Conservation (phyloP, 371 early-diverging fungal species). For the Mortierella sp. region DNA sequence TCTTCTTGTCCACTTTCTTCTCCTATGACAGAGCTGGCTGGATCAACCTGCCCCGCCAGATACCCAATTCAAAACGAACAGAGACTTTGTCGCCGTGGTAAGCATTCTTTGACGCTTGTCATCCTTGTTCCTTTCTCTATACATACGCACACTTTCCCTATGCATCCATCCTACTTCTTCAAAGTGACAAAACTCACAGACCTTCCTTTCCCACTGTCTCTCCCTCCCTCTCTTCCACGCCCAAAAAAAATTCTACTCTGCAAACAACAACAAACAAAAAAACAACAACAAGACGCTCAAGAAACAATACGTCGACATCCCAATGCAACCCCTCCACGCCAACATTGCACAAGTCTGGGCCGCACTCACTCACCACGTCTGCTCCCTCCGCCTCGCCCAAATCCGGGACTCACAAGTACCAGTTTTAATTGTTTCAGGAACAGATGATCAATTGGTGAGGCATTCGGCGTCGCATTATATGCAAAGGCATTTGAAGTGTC, state of each 20-base stretch:
- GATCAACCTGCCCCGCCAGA: slow-evolving; percentile 30
- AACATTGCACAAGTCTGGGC: slow-evolving; percentile 54
- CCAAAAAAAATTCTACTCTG: background rate
- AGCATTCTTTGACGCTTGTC: background rate
- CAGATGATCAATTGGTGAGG: slow-evolving; percentile 54
- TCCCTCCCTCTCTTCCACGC: background rate
- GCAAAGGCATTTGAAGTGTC: slow-evolving; percentile 37
- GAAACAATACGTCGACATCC: slow-evolving; percentile 23
- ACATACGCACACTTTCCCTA: background rate
- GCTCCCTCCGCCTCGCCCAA: slow-evolving; percentile 25
- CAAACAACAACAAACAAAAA: background rate
- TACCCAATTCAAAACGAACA: slow-evolving; percentile 26
- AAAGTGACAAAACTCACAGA: slow-evolving; percentile 14
- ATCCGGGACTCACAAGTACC: slow-evolving; percentile 35
- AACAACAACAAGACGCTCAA: slow-evolving; percentile 23
- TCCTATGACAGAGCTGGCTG: slow-evolving; percentile 31
- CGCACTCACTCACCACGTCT: slow-evolving; percentile 52
- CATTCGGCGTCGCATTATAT: slow-evolving; percentile 56
- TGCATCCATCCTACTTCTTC: background rate
- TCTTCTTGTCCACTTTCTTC: background rate
- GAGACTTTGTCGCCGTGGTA: slow-evolving; percentile 30
- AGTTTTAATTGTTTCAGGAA: slow-evolving; percentile 56
- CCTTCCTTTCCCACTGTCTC: background rate
- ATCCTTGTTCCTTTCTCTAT: background rate
- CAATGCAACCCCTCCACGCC: slow-evolving; percentile 45